Percentiles rank a stretch among this genome's conserved stretches.
Conservation (phyloP, 768 basidiomycete species). For the Mycena belliarum region DNA sequence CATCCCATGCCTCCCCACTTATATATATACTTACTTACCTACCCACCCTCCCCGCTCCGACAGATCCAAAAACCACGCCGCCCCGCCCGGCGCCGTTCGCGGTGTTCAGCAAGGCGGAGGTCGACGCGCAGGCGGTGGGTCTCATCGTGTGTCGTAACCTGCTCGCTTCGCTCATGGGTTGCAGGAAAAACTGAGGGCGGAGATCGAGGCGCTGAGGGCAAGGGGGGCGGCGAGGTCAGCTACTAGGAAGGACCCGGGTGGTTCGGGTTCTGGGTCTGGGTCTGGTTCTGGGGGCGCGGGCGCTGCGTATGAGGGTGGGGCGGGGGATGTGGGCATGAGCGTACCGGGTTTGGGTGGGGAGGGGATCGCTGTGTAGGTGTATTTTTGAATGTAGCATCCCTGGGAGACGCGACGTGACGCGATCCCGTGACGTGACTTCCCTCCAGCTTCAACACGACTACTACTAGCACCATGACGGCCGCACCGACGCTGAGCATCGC, state of each 20-base stretch:
- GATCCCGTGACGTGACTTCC: slow-evolving; percentile 8
- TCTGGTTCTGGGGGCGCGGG: no score
- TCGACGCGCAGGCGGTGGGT: slow-evolving; percentile 60
- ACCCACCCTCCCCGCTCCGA: no score
- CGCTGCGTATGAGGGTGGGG: no score
- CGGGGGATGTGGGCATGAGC: slow-evolving; percentile 13
- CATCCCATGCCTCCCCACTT: no score
- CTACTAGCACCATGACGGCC: slow-evolving; percentile 8
- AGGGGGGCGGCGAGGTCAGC: no score
- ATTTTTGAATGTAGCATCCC: slow-evolving; percentile 11
- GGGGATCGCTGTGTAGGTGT: slow-evolving; percentile 13
- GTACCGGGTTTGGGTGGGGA: no score
- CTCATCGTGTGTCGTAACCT: background rate
- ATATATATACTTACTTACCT: no score
- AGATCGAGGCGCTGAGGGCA: slow-evolving; percentile 56
- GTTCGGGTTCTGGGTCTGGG: no score
- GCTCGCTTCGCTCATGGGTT: background rate
- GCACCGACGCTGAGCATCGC: slow-evolving; percentile 11
- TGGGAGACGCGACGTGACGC: slow-evolving; percentile 12
- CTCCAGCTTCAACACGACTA: background rate
- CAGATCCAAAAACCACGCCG: slow-evolving; percentile 45
- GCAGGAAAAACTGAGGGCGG: slow-evolving; percentile 58
- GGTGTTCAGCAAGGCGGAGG: slow-evolving; percentile 57
- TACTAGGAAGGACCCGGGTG: no score
- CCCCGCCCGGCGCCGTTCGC: slow-evolving; percentile 51